Percentiles rank a stretch among this genome's conserved stretches.
Conservation (phyloP, 2,329 filamentous ascomycete species). For the Coniochaeta pulveracea region DNA sequence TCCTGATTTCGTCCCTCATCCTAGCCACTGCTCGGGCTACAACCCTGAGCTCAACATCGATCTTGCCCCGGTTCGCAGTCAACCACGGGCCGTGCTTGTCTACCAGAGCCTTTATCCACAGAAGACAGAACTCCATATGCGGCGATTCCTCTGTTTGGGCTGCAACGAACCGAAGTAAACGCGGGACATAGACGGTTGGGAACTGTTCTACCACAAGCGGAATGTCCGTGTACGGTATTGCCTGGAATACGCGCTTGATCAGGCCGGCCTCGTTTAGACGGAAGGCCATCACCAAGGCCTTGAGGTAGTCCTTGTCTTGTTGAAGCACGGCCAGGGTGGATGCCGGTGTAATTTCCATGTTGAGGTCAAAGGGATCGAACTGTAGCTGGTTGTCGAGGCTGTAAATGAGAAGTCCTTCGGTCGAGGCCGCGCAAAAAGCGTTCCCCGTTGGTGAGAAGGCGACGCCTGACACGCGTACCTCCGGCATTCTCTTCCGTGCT, state of each 20-base stretch:
- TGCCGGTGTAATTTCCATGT: conserved; percentile 84
- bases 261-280: conserved; percentile 79
- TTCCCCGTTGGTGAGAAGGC: conserved; percentile 82
- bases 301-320: conserved; percentile 68
- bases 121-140: conserved; percentile 86
- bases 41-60: conserved; percentile 75
- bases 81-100: conserved; percentile 78
- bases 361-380: conserved; percentile 94
- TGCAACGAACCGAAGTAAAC: conserved; percentile 78
- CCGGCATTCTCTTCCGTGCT: conserved; percentile 61
- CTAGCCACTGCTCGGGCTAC: conserved; percentile 70
- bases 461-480: conserved; percentile 75
- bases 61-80: conserved; percentile 65
- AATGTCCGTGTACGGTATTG: conserved; percentile 65
- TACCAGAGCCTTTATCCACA: conserved; percentile 80
- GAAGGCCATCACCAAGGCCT: conserved; percentile 94
- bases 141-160: conserved; percentile 80
- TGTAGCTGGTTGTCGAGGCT: conserved; percentile 73
- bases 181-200: conserved; percentile 75
- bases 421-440: conserved; percentile 88
- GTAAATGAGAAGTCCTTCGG: conserved; percentile 89
- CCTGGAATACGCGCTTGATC: conserved; percentile 76
- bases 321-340: conserved; percentile 63
- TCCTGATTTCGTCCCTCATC: conserved; percentile 73
- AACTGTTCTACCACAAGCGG: conserved; percentile 66